These are phyloP conservation scores for Heteromeles arbutifolia DNA, from an alignment of 306 rosid genomes.

Conservation along the genomic window DNA sequence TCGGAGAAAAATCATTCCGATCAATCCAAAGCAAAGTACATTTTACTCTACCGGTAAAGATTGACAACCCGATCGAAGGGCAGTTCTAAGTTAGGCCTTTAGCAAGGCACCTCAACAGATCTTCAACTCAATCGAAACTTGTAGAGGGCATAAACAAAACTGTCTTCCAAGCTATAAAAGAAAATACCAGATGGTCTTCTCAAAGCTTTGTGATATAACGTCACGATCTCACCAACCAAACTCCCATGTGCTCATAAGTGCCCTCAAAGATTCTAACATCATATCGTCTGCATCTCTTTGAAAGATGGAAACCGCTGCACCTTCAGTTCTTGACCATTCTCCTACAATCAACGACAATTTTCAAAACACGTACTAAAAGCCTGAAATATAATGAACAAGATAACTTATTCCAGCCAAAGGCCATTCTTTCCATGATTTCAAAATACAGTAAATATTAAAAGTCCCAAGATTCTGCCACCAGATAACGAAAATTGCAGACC, in stretches of 20 bases:
- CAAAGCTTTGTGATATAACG: neutral
- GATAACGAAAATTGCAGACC: neutral
- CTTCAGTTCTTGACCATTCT: slow-evolving; percentile 17
- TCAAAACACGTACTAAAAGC: neutral
- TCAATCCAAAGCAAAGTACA: neutral
- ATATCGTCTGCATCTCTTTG: neutral
- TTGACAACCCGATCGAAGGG: neutral
- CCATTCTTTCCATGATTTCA: neutral
- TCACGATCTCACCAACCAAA: neutral
- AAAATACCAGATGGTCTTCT: neutral
- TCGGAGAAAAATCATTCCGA: neutral
- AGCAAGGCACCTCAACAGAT: neutral
- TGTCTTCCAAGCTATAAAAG: neutral
- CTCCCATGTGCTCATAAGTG: neutral
- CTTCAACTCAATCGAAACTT: neutral
- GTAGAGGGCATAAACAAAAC: neutral
- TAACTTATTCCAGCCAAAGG: neutral
- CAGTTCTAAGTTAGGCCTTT: neutral
- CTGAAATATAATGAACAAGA: neutral
- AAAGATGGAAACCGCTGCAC: neutral
- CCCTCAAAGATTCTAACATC: neutral
- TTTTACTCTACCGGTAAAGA: neutral
- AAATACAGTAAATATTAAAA: neutral
- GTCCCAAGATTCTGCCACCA: neutral
- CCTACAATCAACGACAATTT: slow-evolving; percentile 6